Evolutionary conservation across 2,329 filamentous ascomycete genomes (phyloP), one percentile per base, ranked within the genome.

Genomic region (Trichoderma afroharzianum): DNA sequence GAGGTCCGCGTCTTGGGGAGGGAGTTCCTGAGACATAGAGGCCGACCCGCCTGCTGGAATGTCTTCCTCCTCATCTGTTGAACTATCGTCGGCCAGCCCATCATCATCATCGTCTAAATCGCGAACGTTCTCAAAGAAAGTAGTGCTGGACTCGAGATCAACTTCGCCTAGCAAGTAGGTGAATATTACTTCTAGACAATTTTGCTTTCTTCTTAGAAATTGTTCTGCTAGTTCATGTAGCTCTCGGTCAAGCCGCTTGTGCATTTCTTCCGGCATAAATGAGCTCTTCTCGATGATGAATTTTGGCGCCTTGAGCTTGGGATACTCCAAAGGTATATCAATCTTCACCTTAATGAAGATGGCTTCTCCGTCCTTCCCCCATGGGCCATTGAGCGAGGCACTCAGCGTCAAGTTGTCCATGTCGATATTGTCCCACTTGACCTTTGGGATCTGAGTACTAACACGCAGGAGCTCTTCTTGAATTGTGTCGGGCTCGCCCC

Each of bases 61-160:
- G 28, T 86, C 84, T 59, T 84, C 84, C 50, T 94, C 93, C 26
- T 95, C 93, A 74, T 95, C 93, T 76, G 93, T 97, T 3, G 94
- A 98, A 75, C 93, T 95, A 74, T 96, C 93, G 71, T 93, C 92
- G 33, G 84, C 86, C 43, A 90, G 80, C 3, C 82, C 88, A 72
- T 86, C 87, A 6, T 88, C 77, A 61, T 86, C 85, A 76, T 89
- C 86, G 68, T 88, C 88, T 8, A 90, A 80, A 74, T 92, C 90
- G 74, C 90, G 86, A 12, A 91, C 88, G 73, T 88, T 88, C 73
- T 89, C 88, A 76, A 91, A 90, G 73, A 88, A 87, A 0, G 85
- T 87, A 7, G 88, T 88, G 76, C 88, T 90, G 57, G 83, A 84
- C 63, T 89, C 86, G 4, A 91, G 82, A 74, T 90, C 87, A 18